A percentile compares a stretch with the other conserved stretches of the same genome.
Conservation (phyloP, 768 basidiomycete species). For the Artomyces pyxidatus region DNA sequence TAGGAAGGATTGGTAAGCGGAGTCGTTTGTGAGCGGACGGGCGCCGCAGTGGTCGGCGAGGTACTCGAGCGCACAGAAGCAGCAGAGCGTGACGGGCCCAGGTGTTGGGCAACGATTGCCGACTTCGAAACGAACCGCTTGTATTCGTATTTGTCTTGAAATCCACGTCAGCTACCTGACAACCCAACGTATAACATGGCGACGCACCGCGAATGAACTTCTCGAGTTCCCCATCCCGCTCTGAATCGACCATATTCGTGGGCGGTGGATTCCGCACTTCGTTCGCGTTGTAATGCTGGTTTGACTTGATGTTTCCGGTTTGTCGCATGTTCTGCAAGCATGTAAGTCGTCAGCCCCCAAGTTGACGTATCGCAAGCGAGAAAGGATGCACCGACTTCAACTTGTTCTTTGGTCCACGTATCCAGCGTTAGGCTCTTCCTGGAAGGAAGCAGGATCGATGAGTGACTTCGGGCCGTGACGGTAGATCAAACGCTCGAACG, state of each 20-base stretch:
- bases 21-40: constrained; percentile 19
- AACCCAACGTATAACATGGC: constrained; percentile 4
- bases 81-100: constrained; percentile 25
- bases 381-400: constrained; percentile 50
- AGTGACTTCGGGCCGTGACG: not conserved
- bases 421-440: constrained; percentile 91
- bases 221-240: constrained; percentile 86
- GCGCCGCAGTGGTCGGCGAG: not conserved
- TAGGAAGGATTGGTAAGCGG: constrained; percentile 11
- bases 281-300: constrained; percentile 74
- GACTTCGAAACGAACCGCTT: constrained; percentile 45
- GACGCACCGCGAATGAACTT: constrained; percentile 76
- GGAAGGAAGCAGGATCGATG: not conserved
- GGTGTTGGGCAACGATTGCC: constrained; percentile 22
- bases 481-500: no score
- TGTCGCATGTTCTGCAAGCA: constrained; percentile 59
- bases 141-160: constrained; percentile 76
- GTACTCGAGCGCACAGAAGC: constrained; percentile 11
- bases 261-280: constrained; percentile 79
- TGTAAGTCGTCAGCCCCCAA: constrained; percentile 7
- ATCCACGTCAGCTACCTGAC: not conserved
- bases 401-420: constrained; percentile 81
- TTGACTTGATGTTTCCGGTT: constrained; percentile 78
- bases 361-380: constrained; percentile 6
- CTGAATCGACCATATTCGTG: constrained; percentile 65